These are phyloP conservation scores for Mycena epipterygia DNA, from an alignment of 768 basidiomycete species.

Conservation along the genomic window DNA sequence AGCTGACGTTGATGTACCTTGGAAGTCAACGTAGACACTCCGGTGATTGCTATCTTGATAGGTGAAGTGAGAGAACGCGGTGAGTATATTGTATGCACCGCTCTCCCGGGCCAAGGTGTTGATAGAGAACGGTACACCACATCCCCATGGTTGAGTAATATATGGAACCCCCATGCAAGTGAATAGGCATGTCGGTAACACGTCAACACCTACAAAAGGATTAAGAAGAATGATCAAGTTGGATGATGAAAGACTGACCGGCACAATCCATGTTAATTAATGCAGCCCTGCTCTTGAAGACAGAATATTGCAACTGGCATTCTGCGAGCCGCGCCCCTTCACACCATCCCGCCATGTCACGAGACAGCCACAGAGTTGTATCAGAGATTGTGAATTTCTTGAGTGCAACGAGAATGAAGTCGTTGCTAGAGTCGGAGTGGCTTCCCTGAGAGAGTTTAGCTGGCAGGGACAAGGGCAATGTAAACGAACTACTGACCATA, in stretches of 20 bases:
- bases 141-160: constrained; percentile 2
- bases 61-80: constrained; percentile 10
- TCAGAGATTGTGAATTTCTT: neutral
- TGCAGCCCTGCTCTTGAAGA: neutral
- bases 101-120: neutral
- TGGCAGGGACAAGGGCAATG: neutral
- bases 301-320: neutral
- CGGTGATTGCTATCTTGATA: constrained; percentile 1
- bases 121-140: neutral
- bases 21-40: neutral
- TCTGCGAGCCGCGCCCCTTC: neutral
- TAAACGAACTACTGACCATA: neutral
- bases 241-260: neutral
- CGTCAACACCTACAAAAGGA: neutral
- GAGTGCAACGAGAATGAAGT: neutral
- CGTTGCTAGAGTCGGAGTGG: neutral
- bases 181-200: neutral
- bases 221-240: neutral
- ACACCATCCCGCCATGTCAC: neutral
- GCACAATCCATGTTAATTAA: neutral
- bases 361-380: neutral
- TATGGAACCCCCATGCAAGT: neutral
- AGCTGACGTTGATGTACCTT: neutral
- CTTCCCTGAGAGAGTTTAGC: neutral
- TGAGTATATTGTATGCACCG: neutral